phyloP scores from a whole-genome alignment of 2,329 filamentous ascomycete genomes.

The Clonostachys chloroleuca region DNA sequence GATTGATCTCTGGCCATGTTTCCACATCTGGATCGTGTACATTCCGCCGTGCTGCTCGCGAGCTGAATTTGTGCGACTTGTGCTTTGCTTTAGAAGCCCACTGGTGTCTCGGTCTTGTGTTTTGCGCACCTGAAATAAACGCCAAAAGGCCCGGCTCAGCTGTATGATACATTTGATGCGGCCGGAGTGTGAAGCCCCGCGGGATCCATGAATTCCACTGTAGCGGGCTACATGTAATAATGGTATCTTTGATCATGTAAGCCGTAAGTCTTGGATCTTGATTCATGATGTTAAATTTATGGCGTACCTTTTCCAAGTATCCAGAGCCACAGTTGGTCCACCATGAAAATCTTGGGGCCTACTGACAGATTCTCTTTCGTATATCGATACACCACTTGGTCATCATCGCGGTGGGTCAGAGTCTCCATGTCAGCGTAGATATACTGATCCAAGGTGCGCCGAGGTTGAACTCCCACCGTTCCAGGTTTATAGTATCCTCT shows the following conservation, averaged over 20 bases:
- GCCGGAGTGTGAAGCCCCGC: not conserved
- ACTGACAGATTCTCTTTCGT: not conserved
- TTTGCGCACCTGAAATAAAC: too few species aligned
- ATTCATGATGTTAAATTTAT: not conserved
- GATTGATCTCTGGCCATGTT: not conserved
- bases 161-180: too few species aligned
- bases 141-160: too few species aligned
- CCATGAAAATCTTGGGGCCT: not conserved
- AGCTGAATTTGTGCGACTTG: too few species aligned
- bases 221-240: constrained; percentile 3
- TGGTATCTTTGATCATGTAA: not conserved
- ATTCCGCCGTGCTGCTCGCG: too few species aligned
- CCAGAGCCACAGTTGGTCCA: not conserved
- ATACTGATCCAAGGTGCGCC: constrained; percentile 6
- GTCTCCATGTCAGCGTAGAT: constrained; percentile 3
- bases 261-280: not conserved
- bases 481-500: not conserved
- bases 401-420: constrained; percentile 1
- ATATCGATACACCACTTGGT: constrained; percentile 7
- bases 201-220: constrained; percentile 2
- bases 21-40: not conserved
- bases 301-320: not conserved
- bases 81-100: too few species aligned
- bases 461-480: constrained; percentile 2
- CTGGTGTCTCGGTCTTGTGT: too few species aligned